Base-by-base conservation (phyloP, 2,329 filamentous ascomycete species). In the Monosporascus sp. region DNA sequence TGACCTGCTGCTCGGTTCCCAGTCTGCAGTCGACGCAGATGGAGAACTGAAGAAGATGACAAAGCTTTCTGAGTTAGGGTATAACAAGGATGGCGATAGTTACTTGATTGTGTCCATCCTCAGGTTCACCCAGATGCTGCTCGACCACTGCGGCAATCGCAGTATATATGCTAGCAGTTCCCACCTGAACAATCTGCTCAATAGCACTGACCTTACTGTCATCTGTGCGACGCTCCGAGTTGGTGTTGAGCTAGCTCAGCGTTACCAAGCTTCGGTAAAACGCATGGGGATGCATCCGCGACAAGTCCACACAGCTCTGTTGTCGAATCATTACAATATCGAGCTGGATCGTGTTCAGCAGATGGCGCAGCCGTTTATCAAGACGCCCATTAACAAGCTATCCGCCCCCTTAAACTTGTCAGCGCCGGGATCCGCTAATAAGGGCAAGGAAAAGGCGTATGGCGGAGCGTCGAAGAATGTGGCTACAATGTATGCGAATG, bases 141-240 rank as follows among this genome's bases (percentile, higher is more conserved):
- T 97, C 50, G 91, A 97, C 68, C 94, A 96, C 68, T 99, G 94
- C 71, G 94, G 93, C 55, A 99, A 99, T 68, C 82, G 95, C 62
- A 97, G 92, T 74, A 86, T 99, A 63, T 99, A 97, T 70, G 90
- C 88, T 56, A 99, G 94, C 76, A 97, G 93, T 69, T 80, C 87
- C 60, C 89, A 95, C 63, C 76, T 99, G 56, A 94, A 93, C 68
- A 87, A 92, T 67, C 80, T 99, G 41, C 81, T 99, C 55, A 90
- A 97, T 70, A 93, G 89, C 45, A 93, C 90, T 3, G 92, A 88
- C 24, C 78, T 93, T 53, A 82, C 85, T 27, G 79, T 99, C 48
- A 78, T 99, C 51, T 85, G 88, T 65, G 81, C 82, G 31, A 88
- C 91, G 8, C 80, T 99, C 43, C 85, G 89, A 58, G 83, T 99